Evolutionary conservation across 192 early-diverging fungal genomes (phyloP).

Genomic region (Podila horticola): DNA sequence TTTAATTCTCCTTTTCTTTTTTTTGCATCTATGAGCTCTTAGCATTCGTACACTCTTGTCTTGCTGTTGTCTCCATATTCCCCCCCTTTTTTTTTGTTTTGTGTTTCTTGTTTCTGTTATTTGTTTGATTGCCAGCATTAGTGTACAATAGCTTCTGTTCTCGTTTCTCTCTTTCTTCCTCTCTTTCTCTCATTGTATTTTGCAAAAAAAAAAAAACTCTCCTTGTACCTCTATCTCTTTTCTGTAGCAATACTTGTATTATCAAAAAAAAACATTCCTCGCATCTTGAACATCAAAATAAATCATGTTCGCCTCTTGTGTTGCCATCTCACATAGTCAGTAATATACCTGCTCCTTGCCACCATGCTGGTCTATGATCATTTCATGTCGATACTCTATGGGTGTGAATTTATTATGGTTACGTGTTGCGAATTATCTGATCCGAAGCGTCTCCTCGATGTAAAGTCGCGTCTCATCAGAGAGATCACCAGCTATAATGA

Average conservation of each 20-base stretch:
- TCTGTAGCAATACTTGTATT: slow-evolving; percentile 24
- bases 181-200: background rate
- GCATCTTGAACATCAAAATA: background rate
- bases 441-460: slow-evolving; percentile 35
- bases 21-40: slow-evolving; percentile 1
- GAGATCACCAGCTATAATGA: slow-evolving; percentile 22
- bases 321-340: background rate
- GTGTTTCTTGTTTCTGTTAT: background rate
- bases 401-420: background rate
- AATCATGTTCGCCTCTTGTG: background rate
- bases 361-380: no score
- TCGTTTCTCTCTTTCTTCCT: background rate
- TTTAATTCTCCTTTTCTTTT: slow-evolving; percentile 1
- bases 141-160: slow-evolving; percentile 4
- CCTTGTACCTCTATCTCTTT: no score
- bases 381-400: no score
- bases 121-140: slow-evolving; percentile 15
- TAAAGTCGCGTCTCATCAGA: slow-evolving; percentile 38
- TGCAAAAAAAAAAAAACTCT: background rate
- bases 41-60: background rate
- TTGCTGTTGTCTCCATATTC: background rate
- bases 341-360: background rate
- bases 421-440: slow-evolving; percentile 8
- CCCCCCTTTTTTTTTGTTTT: background rate
- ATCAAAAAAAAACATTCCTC: slow-evolving; percentile 2